Evolutionary conservation across 2,329 filamentous ascomycete species (phyloP), one percentile per base, ranked within the genome.

Genomic region (Colletotrichum brevisporum): DNA sequence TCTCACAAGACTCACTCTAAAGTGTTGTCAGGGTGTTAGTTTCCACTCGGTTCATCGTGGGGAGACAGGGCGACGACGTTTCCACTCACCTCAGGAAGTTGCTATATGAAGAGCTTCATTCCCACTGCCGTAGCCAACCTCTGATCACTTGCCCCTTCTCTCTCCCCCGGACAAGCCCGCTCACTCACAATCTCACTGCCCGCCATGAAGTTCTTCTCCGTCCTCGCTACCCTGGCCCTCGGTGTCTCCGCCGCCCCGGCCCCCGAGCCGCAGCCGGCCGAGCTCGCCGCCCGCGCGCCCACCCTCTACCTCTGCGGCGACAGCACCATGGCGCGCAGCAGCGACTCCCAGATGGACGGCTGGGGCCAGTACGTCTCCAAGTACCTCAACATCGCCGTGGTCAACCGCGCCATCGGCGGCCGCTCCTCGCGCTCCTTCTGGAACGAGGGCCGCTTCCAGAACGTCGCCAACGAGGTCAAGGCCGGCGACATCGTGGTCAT

Each of bases 401-500:
- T 92, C 4, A 93, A 93, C 82, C 82, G 87, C 61, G 91, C 91
- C 39, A 85, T 91, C 21, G 90, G 84, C 8, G 91, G 91, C 26
- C 88, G 90, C 54, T 90, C 86, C 26, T 89, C 91, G 0, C 86
- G 91, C 50, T 91, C 89, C 27, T 93, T 85, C 79, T 91, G 86
- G 2, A 85, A 88, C 56, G 91, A 93, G 79, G 88, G 87, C 9
- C 88, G 88, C n/a, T 93, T 93, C 80, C 78, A 83, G 16, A 83
- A 82, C 0, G 86, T 93, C 60, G 84, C 86, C 54, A 78, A 83
- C 51, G 74, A 82, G 2, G 81, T 92, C 31, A 72, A 85, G 74
- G 67, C 82, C 2, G 89, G 88, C 43, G 91, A 93, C 77, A 90
- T 88, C 76, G 90, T 92, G 2, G 83, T 92, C 63, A 91, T 92